Percentiles rank a stretch among this genome's conserved stretches.
These are phyloP conservation scores for Adansonia digitata DNA, from an alignment of 345 rosid genomes.

Conservation along the genomic window DNA sequence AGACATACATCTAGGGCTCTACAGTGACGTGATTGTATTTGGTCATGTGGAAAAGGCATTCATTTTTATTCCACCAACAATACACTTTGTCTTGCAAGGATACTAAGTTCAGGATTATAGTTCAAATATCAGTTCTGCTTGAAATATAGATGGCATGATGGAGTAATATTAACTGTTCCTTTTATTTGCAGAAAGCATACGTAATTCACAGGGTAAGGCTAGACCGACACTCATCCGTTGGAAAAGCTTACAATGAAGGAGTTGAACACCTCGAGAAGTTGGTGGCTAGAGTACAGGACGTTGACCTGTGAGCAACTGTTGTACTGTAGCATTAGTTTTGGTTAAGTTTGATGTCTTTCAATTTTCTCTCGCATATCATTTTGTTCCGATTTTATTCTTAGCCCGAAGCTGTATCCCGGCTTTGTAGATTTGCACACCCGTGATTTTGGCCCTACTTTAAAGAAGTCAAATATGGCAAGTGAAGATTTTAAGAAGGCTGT, in stretches of 20 bases:
- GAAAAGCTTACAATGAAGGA: slow-evolving; percentile 50
- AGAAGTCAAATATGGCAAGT: slow-evolving; percentile 58
- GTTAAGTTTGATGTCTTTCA: not conserved
- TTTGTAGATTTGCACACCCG: slow-evolving; percentile 45
- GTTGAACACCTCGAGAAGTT: slow-evolving; percentile 36
- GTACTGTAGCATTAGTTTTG: not conserved
- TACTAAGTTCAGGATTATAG: not conserved
- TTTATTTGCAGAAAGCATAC: slow-evolving; percentile 39
- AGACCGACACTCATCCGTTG: slow-evolving; percentile 39
- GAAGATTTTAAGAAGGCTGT: slow-evolving; percentile 68
- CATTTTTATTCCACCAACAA: not conserved
- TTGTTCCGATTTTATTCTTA: slow-evolving; percentile 23
- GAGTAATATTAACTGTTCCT: too few relatives aligned
- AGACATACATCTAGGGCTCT: slow-evolving; percentile 85
- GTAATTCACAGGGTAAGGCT: slow-evolving; percentile 59
- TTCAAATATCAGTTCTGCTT: not conserved
- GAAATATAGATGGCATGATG: too few relatives aligned
- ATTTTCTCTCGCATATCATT: not conserved
- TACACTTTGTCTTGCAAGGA: not conserved
- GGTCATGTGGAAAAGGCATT: slow-evolving; percentile 88
- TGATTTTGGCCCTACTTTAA: slow-evolving; percentile 56
- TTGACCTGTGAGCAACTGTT: slow-evolving; percentile 34
- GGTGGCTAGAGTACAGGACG: slow-evolving; percentile 39
- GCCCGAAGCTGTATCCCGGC: slow-evolving; percentile 56
- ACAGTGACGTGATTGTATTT: slow-evolving; percentile 68